Percentiles rank a stretch among this genome's conserved stretches.
Conservation (phyloP, 1,284 basidiomycete species). For the Ganoderma multipileum region DNA sequence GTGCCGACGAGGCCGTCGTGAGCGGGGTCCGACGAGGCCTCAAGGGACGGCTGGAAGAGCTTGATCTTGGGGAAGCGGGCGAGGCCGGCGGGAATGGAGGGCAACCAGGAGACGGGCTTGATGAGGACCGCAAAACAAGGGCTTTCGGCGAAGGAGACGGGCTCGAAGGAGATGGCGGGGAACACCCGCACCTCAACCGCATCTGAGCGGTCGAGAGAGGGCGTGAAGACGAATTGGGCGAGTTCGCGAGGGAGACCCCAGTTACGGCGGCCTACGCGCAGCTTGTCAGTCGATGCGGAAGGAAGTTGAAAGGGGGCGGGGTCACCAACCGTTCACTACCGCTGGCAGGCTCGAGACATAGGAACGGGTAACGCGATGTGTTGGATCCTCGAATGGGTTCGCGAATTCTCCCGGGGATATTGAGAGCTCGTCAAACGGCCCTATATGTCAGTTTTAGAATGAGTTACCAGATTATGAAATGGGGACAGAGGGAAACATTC, state of each 20-base stretch:
- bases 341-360: slow-evolving; percentile 25
- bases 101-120: slow-evolving; percentile 28
- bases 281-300: not conserved
- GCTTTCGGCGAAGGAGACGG: slow-evolving; percentile 17
- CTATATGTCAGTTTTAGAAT: not conserved
- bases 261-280: slow-evolving; percentile 20
- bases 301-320: too few relatives aligned
- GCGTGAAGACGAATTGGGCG: slow-evolving; percentile 27
- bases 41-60: slow-evolving; percentile 28
- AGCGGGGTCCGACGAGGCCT: slow-evolving; percentile 13
- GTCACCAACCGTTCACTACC: slow-evolving; percentile 19
- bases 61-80: slow-evolving; percentile 19
- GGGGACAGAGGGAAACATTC: not conserved
- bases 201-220: slow-evolving; percentile 24
- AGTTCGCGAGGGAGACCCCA: slow-evolving; percentile 31
- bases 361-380: slow-evolving; percentile 26
- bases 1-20: slow-evolving; percentile 22
- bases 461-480: not conserved
- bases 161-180: slow-evolving; percentile 25
- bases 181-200: slow-evolving; percentile 29
- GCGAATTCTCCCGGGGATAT: slow-evolving; percentile 29
- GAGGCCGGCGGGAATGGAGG: slow-evolving; percentile 25
- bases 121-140: slow-evolving; percentile 30
- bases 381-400: slow-evolving; percentile 24
- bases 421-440: slow-evolving; percentile 26